Percentiles rank a stretch among this genome's conserved stretches.
Evolutionary conservation across 495 filamentous ascomycete species (phyloP).

Genomic region (Penicillium bialowiezense): DNA sequence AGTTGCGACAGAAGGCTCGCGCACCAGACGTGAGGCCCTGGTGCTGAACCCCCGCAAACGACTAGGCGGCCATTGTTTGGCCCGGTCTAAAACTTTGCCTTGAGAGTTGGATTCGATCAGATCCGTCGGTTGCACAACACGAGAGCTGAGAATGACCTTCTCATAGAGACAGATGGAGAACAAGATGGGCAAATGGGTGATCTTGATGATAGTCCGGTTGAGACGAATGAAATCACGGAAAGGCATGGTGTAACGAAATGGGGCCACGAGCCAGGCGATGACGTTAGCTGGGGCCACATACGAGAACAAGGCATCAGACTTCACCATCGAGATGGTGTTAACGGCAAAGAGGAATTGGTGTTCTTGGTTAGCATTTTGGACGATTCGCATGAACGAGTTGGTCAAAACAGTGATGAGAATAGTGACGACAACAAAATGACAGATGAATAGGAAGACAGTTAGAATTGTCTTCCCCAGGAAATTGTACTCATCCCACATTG

Average conservation of each 20-base stretch:
- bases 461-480: slow-evolving; percentile 70
- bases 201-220: slow-evolving; percentile 84
- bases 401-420: slow-evolving; percentile 90
- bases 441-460: slow-evolving; percentile 82
- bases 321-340: slow-evolving; percentile 94
- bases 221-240: slow-evolving; percentile 75
- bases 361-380: slow-evolving; percentile 87
- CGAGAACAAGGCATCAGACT: slow-evolving; percentile 89
- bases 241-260: slow-evolving; percentile 72
- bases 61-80: slow-evolving; percentile 35
- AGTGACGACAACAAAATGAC: slow-evolving; percentile 91
- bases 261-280: slow-evolving; percentile 80
- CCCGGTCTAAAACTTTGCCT: slow-evolving; percentile 22
- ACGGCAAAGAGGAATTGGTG: slow-evolving; percentile 93
- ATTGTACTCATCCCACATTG: slow-evolving; percentile 75
- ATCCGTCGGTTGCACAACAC: slow-evolving; percentile 74
- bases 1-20: slow-evolving; percentile 79
- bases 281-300: slow-evolving; percentile 89
- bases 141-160: slow-evolving; percentile 63
- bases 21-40: slow-evolving; percentile 54
- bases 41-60: slow-evolving; percentile 69
- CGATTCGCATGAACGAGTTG: slow-evolving; percentile 91
- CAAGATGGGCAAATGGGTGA: slow-evolving; percentile 83
- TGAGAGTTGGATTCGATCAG: slow-evolving; percentile 52
- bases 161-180: slow-evolving; percentile 87